Base-by-base conservation (phyloP, 257 asterid species). In the Nicotiana knightiana region DNA sequence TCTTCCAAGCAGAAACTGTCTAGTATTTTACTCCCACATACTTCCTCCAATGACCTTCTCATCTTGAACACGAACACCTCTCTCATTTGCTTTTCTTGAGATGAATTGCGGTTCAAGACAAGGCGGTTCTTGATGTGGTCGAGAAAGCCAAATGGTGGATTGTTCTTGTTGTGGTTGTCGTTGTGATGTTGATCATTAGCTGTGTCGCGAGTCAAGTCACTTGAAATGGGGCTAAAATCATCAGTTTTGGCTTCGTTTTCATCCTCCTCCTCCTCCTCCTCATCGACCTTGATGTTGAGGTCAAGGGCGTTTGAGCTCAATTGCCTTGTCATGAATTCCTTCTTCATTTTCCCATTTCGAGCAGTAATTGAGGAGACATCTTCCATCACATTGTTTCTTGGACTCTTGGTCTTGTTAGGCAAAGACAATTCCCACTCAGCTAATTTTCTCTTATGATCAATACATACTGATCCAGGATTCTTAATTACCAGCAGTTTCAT, bases 251-350 rank as follows among this genome's bases (percentile, higher is more conserved):
- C 86, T 43, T 85, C 86, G 18, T 81, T 78, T 12, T 59, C 85
- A 3, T 88, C 67, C 63, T 55, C 75, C 5, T 33, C 81, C 5
- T 55, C 70, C 4, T 30, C 21, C 2, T 37, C 91, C 68, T 90
- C 98, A 0, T 88, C 90, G 0, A 88, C 94, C 81, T 83, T 88
- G 28, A 91, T 77, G 81, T 94, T 94, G 84, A 94, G 96, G 85
- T 94, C 97, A 66, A 94, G 93, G 46, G 79, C 89, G 35, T 81
- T 91, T 55, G 90, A 62, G 81, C 83, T 87, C 24, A 82, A 48
- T 78, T 89, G 86, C 57, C 84, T 81, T 2, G 81, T 21, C 24
- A 21, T 73, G 55, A 71, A 75, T 35, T 78, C 86, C 78, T 81
- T 84, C 53, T 46, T 73, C 11, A 3, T 73, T 57, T 79, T 77